Percentiles rank a stretch among this genome's conserved stretches.
phyloP scores from a whole-genome alignment of 805 yeast genomes.

The Candida orba region DNA sequence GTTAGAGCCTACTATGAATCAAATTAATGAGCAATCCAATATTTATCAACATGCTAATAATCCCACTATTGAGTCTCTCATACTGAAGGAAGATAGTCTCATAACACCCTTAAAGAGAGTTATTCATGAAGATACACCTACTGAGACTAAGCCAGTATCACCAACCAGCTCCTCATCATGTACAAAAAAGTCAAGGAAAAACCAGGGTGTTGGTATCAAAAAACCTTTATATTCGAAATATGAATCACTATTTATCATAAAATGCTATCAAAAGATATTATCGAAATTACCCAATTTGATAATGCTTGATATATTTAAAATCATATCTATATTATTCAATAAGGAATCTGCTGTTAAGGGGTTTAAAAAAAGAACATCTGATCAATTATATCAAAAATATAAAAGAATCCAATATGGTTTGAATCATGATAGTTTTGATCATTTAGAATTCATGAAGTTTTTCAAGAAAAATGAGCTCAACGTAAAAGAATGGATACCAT shows the following conservation, averaged over 20 bases:
- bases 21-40: too few relatives aligned
- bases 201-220: slow-evolving; percentile 23
- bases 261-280: slow-evolving; percentile 15
- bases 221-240: slow-evolving; percentile 22
- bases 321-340: slow-evolving; percentile 18
- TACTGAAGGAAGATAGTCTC: neutral
- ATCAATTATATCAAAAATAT: slow-evolving; percentile 23
- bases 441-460: slow-evolving; percentile 14
- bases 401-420: slow-evolving; percentile 21
- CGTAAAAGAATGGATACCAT: slow-evolving; percentile 21
- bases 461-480: slow-evolving; percentile 15
- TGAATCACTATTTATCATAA: slow-evolving; percentile 20
- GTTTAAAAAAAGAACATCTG: slow-evolving; percentile 21
- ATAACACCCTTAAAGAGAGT: neutral
- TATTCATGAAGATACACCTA: neutral
- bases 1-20: too few relatives aligned
- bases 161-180: slow-evolving; percentile 1
- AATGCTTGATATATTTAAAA: slow-evolving; percentile 19
- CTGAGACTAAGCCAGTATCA: neutral
- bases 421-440: slow-evolving; percentile 15
- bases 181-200: slow-evolving; percentile 18
- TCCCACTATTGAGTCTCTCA: neutral
- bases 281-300: slow-evolving; percentile 17
- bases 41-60: neutral
- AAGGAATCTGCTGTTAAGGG: slow-evolving; percentile 17